These are phyloP conservation scores for Viridothelium virens DNA, from an alignment of 495 filamentous ascomycete genomes.

Conservation along the genomic window DNA sequence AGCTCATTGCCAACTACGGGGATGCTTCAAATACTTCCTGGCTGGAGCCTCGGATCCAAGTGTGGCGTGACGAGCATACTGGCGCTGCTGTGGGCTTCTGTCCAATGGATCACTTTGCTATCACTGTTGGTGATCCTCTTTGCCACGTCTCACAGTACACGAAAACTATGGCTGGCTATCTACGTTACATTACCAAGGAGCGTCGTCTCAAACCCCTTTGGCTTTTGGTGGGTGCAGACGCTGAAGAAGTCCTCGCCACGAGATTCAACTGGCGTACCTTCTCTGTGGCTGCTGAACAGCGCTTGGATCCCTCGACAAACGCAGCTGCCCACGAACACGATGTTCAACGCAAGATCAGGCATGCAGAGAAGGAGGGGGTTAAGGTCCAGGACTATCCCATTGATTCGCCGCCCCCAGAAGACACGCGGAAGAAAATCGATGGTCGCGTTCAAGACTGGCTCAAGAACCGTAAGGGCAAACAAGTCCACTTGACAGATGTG, in stretches of 20 bases:
- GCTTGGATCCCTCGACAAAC: slow-evolving; percentile 57
- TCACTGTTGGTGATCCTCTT: slow-evolving; percentile 74
- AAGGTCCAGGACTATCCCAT: slow-evolving; percentile 59
- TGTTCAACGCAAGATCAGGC: slow-evolving; percentile 61
- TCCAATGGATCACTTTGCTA: slow-evolving; percentile 59
- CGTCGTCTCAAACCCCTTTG: slow-evolving; percentile 71
- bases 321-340: slow-evolving; percentile 48
- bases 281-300: slow-evolving; percentile 77
- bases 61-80: slow-evolving; percentile 69
- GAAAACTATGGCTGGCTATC: slow-evolving; percentile 60
- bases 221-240: slow-evolving; percentile 60
- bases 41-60: slow-evolving; percentile 72
- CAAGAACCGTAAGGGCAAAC: slow-evolving; percentile 64
- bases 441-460: slow-evolving; percentile 72
- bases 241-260: slow-evolving; percentile 66
- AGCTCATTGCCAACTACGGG: slow-evolving; percentile 82
- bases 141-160: slow-evolving; percentile 66
- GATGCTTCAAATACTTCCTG: slow-evolving; percentile 83
- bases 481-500: slow-evolving; percentile 80
- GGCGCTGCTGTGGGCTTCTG: slow-evolving; percentile 76
- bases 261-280: slow-evolving; percentile 76
- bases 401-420: slow-evolving; percentile 53
- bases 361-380: slow-evolving; percentile 69
- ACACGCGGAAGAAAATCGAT: slow-evolving; percentile 57
- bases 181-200: slow-evolving; percentile 61